Conservation (phyloP, 2,329 filamentous ascomycete species). For the Tympanopsis confertula region DNA sequence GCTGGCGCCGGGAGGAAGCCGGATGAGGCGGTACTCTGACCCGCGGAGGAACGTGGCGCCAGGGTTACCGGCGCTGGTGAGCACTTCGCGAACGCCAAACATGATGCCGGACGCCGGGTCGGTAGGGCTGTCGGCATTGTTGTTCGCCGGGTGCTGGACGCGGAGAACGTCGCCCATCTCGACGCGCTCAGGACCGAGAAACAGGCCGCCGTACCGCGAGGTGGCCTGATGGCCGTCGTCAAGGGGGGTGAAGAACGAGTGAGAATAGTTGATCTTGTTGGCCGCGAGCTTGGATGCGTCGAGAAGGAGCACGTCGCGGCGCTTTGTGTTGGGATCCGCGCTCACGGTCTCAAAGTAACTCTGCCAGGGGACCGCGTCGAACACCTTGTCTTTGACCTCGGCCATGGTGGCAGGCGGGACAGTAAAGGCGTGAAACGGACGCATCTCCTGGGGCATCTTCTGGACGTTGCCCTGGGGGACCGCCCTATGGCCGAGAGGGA, state of each 20-base stretch:
- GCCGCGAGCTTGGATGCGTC: conserved; percentile 40
- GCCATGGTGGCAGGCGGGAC: conserved; percentile 26
- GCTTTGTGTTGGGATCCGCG: conserved; percentile 19
- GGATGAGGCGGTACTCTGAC: conserved; percentile 13
- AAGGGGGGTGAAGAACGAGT: conserved; percentile 31
- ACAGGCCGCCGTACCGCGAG: conserved; percentile 30
- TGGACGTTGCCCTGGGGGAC: background rate
- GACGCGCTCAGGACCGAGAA: conserved; percentile 37
- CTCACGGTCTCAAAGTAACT: conserved; percentile 15
- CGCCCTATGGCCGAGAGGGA: background rate
- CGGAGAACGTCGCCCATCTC: conserved; percentile 35
- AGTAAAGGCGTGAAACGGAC: conserved; percentile 38
- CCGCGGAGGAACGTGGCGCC: conserved; percentile 8
- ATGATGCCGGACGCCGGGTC: conserved; percentile 4
- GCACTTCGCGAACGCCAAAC: conserved; percentile 27
- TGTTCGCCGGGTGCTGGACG: conserved; percentile 18
- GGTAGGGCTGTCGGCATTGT: background rate
- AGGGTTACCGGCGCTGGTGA: conserved; percentile 3
- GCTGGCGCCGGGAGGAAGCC: conserved; percentile 9
- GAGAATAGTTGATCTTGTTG: conserved; percentile 33
- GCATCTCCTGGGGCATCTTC: conserved; percentile 20
- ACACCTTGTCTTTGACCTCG: conserved; percentile 23
- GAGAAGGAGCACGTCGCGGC: conserved; percentile 27
- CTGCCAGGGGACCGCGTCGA: conserved; percentile 31
- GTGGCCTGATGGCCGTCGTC: conserved; percentile 18